phyloP scores from a whole-genome alignment of 345 rosid genomes.

The Aquilaria sinensis region DNA sequence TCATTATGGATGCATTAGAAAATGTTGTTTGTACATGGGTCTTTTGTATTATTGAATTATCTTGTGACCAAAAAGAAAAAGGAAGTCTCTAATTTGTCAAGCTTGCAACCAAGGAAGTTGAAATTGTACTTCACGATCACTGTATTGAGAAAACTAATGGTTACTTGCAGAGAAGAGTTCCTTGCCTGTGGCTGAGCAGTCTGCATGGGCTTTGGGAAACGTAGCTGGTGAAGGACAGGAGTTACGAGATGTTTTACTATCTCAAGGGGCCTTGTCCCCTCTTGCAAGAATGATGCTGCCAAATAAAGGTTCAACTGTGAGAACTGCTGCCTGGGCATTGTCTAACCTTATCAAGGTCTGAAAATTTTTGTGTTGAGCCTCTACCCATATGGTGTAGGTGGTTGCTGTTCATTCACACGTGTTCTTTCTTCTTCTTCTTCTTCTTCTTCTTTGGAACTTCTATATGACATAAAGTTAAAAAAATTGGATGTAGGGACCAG shows the following conservation, averaged over 20 bases:
- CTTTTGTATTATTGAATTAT: no score
- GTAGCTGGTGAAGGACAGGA: constrained; percentile 98
- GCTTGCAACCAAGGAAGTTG: no score
- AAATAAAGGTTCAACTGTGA: constrained; percentile 82
- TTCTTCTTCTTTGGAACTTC: constrained; percentile 13
- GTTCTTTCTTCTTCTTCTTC: not conserved
- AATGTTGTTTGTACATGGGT: no score
- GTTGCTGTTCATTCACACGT: not conserved
- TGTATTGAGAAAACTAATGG: no score
- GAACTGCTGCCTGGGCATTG: constrained; percentile 98
- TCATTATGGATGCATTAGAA: no score
- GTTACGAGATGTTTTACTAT: constrained; percentile 71
- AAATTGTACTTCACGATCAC: no score
- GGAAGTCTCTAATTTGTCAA: no score
- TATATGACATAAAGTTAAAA: constrained; percentile 20
- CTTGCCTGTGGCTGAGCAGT: constrained; percentile 88
- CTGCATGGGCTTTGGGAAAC: constrained; percentile 98
- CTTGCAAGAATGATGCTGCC: constrained; percentile 97
- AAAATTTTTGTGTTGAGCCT: constrained; percentile 11
- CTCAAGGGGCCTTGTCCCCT: constrained; percentile 87
- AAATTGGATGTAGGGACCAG: constrained; percentile 72
- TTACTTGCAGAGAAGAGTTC: constrained; percentile 70
- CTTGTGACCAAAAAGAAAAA: no score
- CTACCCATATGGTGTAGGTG: not conserved
- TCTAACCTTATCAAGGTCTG: constrained; percentile 90